Evolutionary conservation across 1,139 yeast species (phyloP).

Genomic region (Suhomyces yuchorum): DNA sequence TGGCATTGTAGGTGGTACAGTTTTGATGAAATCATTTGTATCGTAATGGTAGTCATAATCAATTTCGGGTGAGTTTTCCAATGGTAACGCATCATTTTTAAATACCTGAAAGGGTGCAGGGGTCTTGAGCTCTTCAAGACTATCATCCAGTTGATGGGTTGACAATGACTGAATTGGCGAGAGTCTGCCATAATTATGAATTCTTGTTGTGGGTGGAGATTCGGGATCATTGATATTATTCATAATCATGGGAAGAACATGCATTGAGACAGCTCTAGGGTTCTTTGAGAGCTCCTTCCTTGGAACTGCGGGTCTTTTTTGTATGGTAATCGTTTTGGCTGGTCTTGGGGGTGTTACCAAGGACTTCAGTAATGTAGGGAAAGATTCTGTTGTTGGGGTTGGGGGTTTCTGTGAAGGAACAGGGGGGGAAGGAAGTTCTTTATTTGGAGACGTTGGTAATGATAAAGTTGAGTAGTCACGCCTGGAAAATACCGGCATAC

Average conservation of each 20-base stretch:
- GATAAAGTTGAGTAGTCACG: background rate
- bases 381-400: background rate
- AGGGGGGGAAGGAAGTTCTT: slow-evolving; percentile 3
- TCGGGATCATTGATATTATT: background rate
- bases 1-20: background rate
- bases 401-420: background rate
- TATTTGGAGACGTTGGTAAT: background rate
- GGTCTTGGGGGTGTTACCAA: background rate
- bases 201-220: background rate
- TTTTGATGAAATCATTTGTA: background rate
- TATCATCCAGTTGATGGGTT: background rate
- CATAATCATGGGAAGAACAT: slow-evolving; percentile 12
- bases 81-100: background rate
- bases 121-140: background rate
- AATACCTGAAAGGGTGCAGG: background rate
- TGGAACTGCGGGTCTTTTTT: slow-evolving; percentile 2
- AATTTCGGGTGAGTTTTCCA: background rate
- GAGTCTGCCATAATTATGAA: background rate
- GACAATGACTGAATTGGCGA: background rate
- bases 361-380: background rate
- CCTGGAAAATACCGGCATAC: slow-evolving; percentile 24
- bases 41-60: background rate
- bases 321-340: background rate
- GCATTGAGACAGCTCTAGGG: slow-evolving; percentile 18
- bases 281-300: slow-evolving; percentile 2